phyloP scores from a whole-genome alignment of 805 yeast species.

The Nakazawaea molendinolei region DNA sequence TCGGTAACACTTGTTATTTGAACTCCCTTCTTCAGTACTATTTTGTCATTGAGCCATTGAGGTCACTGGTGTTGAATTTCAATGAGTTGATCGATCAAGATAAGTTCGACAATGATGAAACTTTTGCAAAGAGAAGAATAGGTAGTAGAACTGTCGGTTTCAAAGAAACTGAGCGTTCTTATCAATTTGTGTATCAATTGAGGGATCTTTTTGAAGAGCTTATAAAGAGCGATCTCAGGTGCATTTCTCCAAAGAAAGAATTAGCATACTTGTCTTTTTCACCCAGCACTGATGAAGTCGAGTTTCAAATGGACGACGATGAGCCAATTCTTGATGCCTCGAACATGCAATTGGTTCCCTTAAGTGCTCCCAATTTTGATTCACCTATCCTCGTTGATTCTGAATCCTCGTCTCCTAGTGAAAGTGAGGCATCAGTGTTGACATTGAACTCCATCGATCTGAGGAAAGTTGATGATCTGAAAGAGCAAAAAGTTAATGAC shows the following conservation, averaged over 20 bases:
- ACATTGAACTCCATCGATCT: not conserved
- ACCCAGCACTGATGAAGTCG: conserved; percentile 62
- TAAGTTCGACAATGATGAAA: conserved; percentile 23
- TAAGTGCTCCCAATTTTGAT: not conserved
- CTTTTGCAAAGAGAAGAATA: conserved; percentile 51
- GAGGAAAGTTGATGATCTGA: not conserved
- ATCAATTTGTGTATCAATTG: conserved; percentile 71
- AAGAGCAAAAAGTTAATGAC: not conserved
- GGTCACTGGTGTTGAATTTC: conserved; percentile 58
- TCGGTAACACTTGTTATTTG: conserved; percentile 93
- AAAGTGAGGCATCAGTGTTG: not conserved
- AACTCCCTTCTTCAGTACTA: conserved; percentile 88
- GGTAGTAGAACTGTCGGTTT: conserved; percentile 82
- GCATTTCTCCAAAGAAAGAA: conserved; percentile 77
- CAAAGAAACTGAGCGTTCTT: conserved; percentile 74
- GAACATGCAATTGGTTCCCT: conserved; percentile 2
- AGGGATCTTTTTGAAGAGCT: conserved; percentile 63
- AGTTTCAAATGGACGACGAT: conserved; percentile 31
- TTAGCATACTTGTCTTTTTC: conserved; percentile 84
- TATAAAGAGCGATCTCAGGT: conserved; percentile 54
- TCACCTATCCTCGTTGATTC: conserved; percentile 4
- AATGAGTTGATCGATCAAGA: conserved; percentile 26
- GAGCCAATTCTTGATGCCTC: conserved; percentile 5
- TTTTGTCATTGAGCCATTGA: conserved; percentile 76
- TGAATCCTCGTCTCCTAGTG: conserved; percentile 2